These are phyloP conservation scores for Biscutella laevigata DNA, from an alignment of 441 rosid genomes.

Conservation along the genomic window DNA sequence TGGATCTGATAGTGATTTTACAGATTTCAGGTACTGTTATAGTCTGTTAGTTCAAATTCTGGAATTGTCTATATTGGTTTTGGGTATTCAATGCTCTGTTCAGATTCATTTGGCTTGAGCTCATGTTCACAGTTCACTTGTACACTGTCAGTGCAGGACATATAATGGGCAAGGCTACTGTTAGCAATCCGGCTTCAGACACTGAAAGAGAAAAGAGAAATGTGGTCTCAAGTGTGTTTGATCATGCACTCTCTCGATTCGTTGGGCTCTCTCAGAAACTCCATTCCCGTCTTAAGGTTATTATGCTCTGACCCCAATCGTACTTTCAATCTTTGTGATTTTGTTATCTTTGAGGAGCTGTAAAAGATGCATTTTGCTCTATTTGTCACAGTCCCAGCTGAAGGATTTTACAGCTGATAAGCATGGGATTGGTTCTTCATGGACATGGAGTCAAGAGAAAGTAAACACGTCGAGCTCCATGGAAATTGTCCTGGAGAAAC, in stretches of 20 bases:
- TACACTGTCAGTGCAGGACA: not conserved
- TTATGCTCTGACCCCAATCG: not conserved
- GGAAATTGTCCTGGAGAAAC: constrained; percentile 44
- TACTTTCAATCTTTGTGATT: not conserved
- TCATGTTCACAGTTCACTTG: constrained; percentile 5
- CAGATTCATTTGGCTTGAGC: not conserved
- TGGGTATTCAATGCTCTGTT: not conserved
- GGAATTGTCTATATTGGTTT: not conserved
- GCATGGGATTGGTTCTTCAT: constrained; percentile 18
- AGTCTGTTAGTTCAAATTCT: not conserved
- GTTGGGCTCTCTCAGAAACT: constrained; percentile 36
- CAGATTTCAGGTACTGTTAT: not conserved
- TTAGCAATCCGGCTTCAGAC: constrained; percentile 13
- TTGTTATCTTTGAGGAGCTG: not conserved
- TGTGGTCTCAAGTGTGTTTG: constrained; percentile 35
- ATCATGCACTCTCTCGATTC: constrained; percentile 47
- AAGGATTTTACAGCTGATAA: constrained; percentile 20
- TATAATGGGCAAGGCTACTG: constrained; percentile 15
- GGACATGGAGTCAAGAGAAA: constrained; percentile 22
- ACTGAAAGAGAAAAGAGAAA: constrained; percentile 20
- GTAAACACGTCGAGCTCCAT: constrained; percentile 11
- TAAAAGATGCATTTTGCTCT: not conserved
- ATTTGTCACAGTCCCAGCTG: constrained; percentile 24
- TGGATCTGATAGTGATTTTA: constrained; percentile 18
- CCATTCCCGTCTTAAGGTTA: constrained; percentile 44